Conservation (phyloP, 192 early-diverging fungal species). For the Backusella tarrabulga region DNA sequence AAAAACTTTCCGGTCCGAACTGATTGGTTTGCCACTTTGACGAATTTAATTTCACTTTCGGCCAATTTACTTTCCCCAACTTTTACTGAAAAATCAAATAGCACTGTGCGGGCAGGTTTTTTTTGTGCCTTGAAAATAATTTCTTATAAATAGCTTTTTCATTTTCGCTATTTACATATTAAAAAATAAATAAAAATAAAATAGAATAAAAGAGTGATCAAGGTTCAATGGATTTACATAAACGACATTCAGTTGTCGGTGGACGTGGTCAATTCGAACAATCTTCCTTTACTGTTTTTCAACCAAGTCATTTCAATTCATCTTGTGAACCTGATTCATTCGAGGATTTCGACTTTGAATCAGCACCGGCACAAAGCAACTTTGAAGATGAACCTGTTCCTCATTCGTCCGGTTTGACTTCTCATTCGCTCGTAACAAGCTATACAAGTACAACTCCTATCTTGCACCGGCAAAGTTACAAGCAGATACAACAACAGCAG, state of each 20-base stretch:
- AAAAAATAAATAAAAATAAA: neutral
- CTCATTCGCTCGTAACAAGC: constrained; percentile 10
- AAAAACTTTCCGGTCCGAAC: too few species aligned
- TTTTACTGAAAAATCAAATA: too few species aligned
- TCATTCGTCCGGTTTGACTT: constrained; percentile 20
- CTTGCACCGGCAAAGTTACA: neutral
- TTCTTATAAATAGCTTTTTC: neutral
- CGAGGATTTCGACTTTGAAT: constrained; percentile 12
- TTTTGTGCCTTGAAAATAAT: neutral
- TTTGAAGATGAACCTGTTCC: constrained; percentile 16
- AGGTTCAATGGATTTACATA: constrained; percentile 11
- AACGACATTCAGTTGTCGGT: constrained; percentile 7
- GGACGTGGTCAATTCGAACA: neutral
- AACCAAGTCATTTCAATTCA: constrained; percentile 11
- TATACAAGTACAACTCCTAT: constrained; percentile 17
- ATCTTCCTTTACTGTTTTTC: constrained; percentile 6
- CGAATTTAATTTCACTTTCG: too few species aligned
- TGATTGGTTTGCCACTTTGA: too few species aligned
- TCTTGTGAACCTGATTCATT: constrained; percentile 17
- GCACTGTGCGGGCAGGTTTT: too few species aligned
- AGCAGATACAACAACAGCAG: neutral
- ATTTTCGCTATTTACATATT: neutral
- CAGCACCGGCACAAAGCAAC: constrained; percentile 1
- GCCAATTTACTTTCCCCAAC: too few species aligned
- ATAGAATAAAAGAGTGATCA: neutral